Base-by-base conservation (phyloP, 1,284 basidiomycete species). In the Phellinidium pouzarii region DNA sequence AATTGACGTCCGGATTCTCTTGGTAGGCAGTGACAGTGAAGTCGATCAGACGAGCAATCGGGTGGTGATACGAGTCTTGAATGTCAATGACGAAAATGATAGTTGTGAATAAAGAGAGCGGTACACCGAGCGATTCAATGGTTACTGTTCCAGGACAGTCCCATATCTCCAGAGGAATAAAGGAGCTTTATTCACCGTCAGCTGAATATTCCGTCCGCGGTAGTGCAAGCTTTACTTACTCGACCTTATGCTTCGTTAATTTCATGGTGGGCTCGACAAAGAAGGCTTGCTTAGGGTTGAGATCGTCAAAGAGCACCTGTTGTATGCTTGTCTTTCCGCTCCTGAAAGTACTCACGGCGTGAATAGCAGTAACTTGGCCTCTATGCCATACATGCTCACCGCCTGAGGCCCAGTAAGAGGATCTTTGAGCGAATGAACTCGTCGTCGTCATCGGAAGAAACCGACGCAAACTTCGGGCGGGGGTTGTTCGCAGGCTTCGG, bases 11-110 rank as follows among this genome's bases (percentile, higher is more conserved):
- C 4, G 85, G 88, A 63, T 93, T 93, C 44, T 84, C 77, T 38
- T 83, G 76, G 63, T 85, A 87, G 1, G 85, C 84, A 1, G 80
- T 77, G 27, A 84, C 73, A 54, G 92, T 82, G 61, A 90, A 83
- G 49, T 87, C 81, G 43, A 90, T 82, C 44, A 94, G 80, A 59
- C 85, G 84, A 29, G 80, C 76, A 52, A 95, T 85, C 5, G 91
- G 82, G 58, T 91, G 77, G 59, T 82, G 82, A 64, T 85, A 86
- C 19, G 81, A 66, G 61, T 85, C 82, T 82, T 85, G 59, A 26
- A 96, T 94, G 64, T 98, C 95, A 61, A 98, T 89, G n/a, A 98
- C 93, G 63, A 94, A 99, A 34, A 98, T 82, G 59, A 98, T 75
- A 0, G 84, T 82, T 0, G 87, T 77, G 62, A 94, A 92, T 27